These are phyloP conservation scores for Neonectria faginata DNA, from an alignment of 2,329 filamentous ascomycete species.

Conservation along the genomic window DNA sequence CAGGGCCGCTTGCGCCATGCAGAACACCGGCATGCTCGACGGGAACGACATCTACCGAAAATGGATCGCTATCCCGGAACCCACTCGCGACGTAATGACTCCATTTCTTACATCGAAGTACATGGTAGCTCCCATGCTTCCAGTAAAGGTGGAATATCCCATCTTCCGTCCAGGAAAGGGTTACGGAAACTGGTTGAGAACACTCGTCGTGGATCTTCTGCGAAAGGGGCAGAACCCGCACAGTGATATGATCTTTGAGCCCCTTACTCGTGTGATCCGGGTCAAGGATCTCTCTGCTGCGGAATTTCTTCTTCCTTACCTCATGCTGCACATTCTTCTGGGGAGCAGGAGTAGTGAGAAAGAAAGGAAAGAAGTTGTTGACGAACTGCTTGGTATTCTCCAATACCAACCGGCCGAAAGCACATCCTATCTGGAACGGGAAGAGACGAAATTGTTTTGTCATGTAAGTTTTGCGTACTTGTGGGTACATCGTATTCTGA, in stretches of 20 bases:
- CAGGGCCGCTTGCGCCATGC: slow-evolving; percentile 63
- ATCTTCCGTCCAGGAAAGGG: slow-evolving; percentile 76
- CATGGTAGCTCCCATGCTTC: slow-evolving; percentile 72
- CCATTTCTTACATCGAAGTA: slow-evolving; percentile 92
- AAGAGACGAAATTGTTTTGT: slow-evolving; percentile 86
- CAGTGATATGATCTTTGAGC: slow-evolving; percentile 81
- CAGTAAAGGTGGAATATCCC: slow-evolving; percentile 75
- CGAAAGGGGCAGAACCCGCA: slow-evolving; percentile 80
- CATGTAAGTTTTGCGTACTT: slow-evolving; percentile 70
- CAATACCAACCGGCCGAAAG: slow-evolving; percentile 65
- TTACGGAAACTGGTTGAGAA: slow-evolving; percentile 85
- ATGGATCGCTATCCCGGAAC: slow-evolving; percentile 83
- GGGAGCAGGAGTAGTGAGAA: slow-evolving; percentile 71
- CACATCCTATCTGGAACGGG: slow-evolving; percentile 70
- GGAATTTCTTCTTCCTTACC: slow-evolving; percentile 89
- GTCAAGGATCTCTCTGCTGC: slow-evolving; percentile 88
- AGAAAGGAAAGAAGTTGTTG: slow-evolving; percentile 73
- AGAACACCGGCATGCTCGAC: slow-evolving; percentile 56
- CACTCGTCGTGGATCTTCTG: slow-evolving; percentile 84
- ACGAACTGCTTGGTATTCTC: slow-evolving; percentile 82
- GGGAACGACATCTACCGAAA: slow-evolving; percentile 73
- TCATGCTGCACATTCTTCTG: slow-evolving; percentile 84
- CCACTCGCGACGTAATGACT: slow-evolving; percentile 82
- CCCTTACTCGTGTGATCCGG: slow-evolving; percentile 83
- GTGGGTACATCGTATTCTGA: slow-evolving; percentile 12